Evolutionary conservation across 257 asterid genomes (phyloP), one percentile per base, ranked within the genome.

Genomic region (Nicotiana undulata): DNA sequence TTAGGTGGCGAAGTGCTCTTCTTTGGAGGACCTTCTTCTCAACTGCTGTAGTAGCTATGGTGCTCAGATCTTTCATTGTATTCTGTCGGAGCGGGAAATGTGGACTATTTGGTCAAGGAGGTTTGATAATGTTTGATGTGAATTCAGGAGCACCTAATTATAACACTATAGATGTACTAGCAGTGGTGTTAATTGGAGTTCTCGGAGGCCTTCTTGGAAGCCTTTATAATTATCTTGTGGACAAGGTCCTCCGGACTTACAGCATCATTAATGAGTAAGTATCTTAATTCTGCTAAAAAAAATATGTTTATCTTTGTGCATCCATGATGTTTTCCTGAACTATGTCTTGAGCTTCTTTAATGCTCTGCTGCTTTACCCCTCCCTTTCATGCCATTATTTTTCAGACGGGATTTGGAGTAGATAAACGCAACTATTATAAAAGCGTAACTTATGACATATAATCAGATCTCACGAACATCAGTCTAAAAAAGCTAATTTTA

Each of bases 1-100:
- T 79, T 86, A 95, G 99, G 99, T 93, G 99, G 99, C 92, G 98
- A 86, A 95, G 98, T 84, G 97, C 99, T 85, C 97, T 95, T 64
- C 94, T 95, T 10, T 95, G 98, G 99, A 90, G 98, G 86, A 90
- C 99, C 63, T 95, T 95, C 88, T 95, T 95, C 92, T 93, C 98
- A 61, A 92, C 98, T 81, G 99, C 98, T 61, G 91, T 92, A 31
- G 99, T 93, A 58, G 98, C 99, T 79, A 91, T 95, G 83, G 94
- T 93, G 13, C 85, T 95, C 77, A 90, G 97, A 88, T 58, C 83
- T 78, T 86, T 91, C 81, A 93, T 94, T 59, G 87, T 80, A 74
- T 86, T 89, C 79, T 93, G 98, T 83, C 89, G 91, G 68, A 84
- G 85, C 66, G 99, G 97, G 46, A 81, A 87, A 17, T 95, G 99